Base-by-base conservation (phyloP, 257 asterid species). In the Ajuga chamaepitys region DNA sequence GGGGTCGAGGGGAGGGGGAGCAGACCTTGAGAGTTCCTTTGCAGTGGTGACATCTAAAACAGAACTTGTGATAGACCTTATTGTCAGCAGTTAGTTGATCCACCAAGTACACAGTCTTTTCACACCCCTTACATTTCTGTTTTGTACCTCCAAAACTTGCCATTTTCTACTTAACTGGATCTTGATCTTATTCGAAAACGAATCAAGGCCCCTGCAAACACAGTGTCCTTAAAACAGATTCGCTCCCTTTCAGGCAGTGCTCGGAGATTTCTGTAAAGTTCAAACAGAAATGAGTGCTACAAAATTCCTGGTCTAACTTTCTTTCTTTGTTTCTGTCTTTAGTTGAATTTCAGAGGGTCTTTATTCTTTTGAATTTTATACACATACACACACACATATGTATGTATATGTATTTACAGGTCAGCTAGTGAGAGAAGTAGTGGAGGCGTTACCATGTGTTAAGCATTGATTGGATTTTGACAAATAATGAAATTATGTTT, bases 21-120 rank as follows among this genome's bases (percentile, higher is more conserved):
- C n/a, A 10, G 26, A 81, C 94, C 90, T 86, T 86, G 63, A 86
- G 95, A 42, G 95, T 86, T 42, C 95, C 83, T 78, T 68, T 86
- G 73, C 95, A 83, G 45, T 86, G 90, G 78, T 83, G 83, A 73
- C 95, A 86, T 80, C 95, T 78, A 51, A 86, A 86, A 64, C 95
- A 86, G 67, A 80, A 74, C 72, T 77, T 86, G 78, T 86, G 95
- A 76, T 81, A 83, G 22, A 83, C 83, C 70, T 78, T 82, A 50
- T 40, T 75, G 34, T 86, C 88, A 61, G 82, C 86, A 44, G 76
- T 71, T 35, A 86, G 83, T 61, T 86, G 82, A 75, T 86, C 89
- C 78, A 83, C 86, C 62, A 86, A 74, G 57, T 86, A 85, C 2
- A 83, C 88, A 14, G 88, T 86, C 82, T 83, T 86, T 21, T 75